Base-by-base conservation (phyloP, 1,284 basidiomycete species). In the Ustilago shanxiensis region DNA sequence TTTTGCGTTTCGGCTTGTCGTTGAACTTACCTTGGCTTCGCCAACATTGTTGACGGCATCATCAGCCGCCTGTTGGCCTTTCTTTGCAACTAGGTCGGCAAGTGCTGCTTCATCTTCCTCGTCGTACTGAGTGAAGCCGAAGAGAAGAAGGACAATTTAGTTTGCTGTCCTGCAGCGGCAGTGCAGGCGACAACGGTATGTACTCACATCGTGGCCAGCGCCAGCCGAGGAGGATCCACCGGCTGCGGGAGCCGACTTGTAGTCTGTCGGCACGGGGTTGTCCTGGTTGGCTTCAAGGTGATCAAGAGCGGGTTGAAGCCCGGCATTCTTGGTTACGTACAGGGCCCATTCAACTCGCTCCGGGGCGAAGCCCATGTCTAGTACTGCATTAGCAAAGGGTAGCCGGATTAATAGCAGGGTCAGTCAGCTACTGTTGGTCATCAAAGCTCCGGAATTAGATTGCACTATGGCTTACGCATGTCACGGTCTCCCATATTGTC, bases 261-360 rank as follows among this genome's bases (percentile, higher is more conserved):
- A 79, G 54, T 81, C 68, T 1, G 64, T 35, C 9, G 84, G 83
- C 9, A 85, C 69, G 16, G 79, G 56, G 18, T 69, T 66, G 51
- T 83, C 84, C 49, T 80, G 76, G 44, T 86, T 79, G 11, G 77
- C 83, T 41, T 83, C 79, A 26, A 86, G 71, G 52, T 86, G 84
- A 44, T 86, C 83, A n/a, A 86, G 75, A 2, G 83, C 83, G 7
- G 81, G 69, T 60, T 83, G 79, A 1, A 86, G 75, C 2, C 81
- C 80, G 6, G 72, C 68, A 37, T 72, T 74, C 24, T 69, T 66
- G 2, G 84, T 85, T 0, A 62, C 69, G 9, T 76, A 80, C 14
- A 86, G 78, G 9, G 84, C 83, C 83, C 83, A 86, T 14, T 84
- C 84, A 33, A 85, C 79, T 51, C 83, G 73, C 29, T 81, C 82